Percentiles rank a stretch among this genome's conserved stretches.
phyloP scores from a whole-genome alignment of 306 rosid genomes.

The Cucurbita moschata region DNA sequence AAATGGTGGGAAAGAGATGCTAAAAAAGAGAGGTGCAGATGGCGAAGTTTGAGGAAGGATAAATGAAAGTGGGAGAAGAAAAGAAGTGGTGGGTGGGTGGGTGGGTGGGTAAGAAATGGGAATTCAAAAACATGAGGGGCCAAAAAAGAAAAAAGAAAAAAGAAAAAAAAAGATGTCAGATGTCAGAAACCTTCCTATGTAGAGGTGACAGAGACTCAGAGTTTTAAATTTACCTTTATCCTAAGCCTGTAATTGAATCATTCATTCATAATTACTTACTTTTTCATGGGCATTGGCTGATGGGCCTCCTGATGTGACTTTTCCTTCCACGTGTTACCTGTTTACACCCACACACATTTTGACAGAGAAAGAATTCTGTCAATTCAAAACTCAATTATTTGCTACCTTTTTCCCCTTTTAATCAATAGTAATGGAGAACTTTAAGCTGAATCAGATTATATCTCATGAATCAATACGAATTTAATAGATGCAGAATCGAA shows the following conservation, averaged over 20 bases:
- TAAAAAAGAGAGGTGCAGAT: slow-evolving; percentile 1
- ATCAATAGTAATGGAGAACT: background rate
- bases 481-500: no score
- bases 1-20: background rate
- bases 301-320: slow-evolving; percentile 32
- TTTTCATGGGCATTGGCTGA: slow-evolving; percentile 27
- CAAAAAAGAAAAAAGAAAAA: background rate
- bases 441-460: background rate
- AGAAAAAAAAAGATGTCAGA: slow-evolving; percentile 1
- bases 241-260: slow-evolving; percentile 52
- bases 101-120: background rate
- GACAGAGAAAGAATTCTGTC: background rate
- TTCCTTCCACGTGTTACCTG: slow-evolving; percentile 35
- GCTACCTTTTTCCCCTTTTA: background rate
- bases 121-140: background rate
- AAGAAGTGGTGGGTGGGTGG: background rate
- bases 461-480: no score
- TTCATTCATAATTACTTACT: slow-evolving; percentile 73
- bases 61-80: background rate
- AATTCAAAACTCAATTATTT: slow-evolving; percentile 3
- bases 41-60: background rate
- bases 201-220: slow-evolving; percentile 18
- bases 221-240: slow-evolving; percentile 41
- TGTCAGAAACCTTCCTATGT: slow-evolving; percentile 8
- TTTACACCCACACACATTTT: background rate